These are phyloP conservation scores for Chaetomiaceae sp. DNA, from an alignment of 2,329 filamentous ascomycete species.

Conservation along the genomic window DNA sequence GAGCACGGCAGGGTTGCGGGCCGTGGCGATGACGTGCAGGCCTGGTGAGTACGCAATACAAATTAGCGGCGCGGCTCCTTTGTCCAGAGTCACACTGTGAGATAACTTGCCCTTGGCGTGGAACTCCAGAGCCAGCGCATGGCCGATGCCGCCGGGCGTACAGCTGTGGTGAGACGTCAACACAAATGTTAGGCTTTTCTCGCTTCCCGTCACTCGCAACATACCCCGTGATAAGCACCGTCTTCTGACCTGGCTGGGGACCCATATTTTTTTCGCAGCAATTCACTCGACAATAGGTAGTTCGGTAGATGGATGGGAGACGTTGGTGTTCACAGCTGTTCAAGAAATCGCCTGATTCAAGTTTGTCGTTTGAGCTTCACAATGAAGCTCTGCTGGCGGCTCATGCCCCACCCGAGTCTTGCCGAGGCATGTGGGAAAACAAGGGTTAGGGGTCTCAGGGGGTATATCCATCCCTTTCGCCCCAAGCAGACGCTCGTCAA, in stretches of 20 bases:
- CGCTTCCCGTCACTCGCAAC: too few species aligned
- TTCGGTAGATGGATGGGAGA: background rate
- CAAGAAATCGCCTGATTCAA: too few species aligned
- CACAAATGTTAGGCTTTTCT: too few species aligned
- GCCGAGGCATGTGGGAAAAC: too few species aligned
- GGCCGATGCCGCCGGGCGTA: constrained; percentile 53
- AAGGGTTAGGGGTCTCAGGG: too few species aligned
- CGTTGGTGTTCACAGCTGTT: too few species aligned
- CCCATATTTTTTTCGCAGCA: constrained; percentile 12
- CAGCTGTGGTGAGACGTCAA: constrained; percentile 35
- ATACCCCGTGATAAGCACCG: constrained; percentile 47
- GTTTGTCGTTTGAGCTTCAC: background rate
- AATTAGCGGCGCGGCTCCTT: background rate
- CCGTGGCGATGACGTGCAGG: constrained; percentile 51
- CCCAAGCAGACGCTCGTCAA: too few species aligned
- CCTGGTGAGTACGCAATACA: constrained; percentile 35
- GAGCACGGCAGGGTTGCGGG: constrained; percentile 44
- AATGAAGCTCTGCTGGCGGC: too few species aligned
- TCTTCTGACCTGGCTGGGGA: constrained; percentile 31
- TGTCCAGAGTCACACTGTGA: background rate
- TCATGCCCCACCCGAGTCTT: too few species aligned
- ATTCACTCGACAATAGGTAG: background rate
- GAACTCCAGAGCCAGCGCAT: constrained; percentile 48
- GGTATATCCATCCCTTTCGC: too few species aligned
- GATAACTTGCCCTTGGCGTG: constrained; percentile 44